A percentile compares a stretch with the other conserved stretches of the same genome.
Evolutionary conservation across 257 asterid species (phyloP).

Genomic region (Solanum dulcamara): DNA sequence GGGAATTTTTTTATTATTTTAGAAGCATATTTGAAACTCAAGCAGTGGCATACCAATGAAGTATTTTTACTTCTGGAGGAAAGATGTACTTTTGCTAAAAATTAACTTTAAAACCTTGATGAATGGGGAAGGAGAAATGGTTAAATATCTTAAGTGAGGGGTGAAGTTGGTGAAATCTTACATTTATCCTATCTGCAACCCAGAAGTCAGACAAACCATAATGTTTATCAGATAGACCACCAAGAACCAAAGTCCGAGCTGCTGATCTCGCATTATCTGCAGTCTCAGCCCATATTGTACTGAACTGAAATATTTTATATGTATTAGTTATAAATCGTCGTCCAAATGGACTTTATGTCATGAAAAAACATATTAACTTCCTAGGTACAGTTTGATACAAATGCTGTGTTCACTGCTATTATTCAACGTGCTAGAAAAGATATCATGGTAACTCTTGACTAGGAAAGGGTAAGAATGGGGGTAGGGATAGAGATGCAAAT

Average conservation of each 20-base stretch:
- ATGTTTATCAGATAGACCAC: constrained; percentile 74
- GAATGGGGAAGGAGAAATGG: not conserved
- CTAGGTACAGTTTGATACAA: not conserved
- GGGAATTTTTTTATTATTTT: not conserved
- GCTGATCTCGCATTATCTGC: constrained; percentile 90
- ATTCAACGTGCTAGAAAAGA: not conserved
- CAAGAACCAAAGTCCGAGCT: constrained; percentile 73
- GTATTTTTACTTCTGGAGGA: not conserved
- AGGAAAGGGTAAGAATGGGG: not conserved
- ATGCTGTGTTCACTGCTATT: not conserved
- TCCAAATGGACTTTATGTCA: not conserved
- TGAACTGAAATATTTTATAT: constrained; percentile 36
- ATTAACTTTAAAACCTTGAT: not conserved
- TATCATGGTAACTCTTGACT: not conserved
- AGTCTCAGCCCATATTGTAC: constrained; percentile 93
- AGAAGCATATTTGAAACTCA: not conserved
- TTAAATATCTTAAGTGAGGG: not conserved
- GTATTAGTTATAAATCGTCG: not conserved
- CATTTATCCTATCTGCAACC: constrained; percentile 56
- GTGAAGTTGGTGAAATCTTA: constrained; percentile 16
- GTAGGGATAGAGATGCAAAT: not conserved
- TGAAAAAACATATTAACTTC: not conserved
- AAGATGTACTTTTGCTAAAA: not conserved
- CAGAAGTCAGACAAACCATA: constrained; percentile 85
- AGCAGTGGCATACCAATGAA: not conserved